Conservation (phyloP, 164 flowering plant genomes). For the Stephania cephalantha region DNA sequence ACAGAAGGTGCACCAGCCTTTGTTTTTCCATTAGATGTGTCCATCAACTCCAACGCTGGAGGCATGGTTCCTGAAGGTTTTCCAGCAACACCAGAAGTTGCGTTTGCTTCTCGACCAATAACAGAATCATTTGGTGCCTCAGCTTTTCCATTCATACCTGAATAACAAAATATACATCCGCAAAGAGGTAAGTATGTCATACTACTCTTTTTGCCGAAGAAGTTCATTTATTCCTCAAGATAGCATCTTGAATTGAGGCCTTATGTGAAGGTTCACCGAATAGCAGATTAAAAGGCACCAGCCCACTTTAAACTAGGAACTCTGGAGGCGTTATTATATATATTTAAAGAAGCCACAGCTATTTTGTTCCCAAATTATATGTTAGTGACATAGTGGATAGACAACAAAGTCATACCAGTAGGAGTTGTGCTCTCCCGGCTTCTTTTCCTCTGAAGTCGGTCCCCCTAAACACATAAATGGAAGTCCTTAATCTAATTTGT, state of each 20-base stretch:
- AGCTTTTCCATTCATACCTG: constrained; percentile 39
- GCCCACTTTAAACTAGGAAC: background rate
- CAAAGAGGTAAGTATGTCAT: background rate
- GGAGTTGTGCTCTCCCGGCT: constrained; percentile 42
- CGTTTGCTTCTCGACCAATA: constrained; percentile 26
- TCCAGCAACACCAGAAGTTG: constrained; percentile 21
- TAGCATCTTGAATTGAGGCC: background rate
- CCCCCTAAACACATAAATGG: constrained; percentile 28
- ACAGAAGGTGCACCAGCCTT: constrained; percentile 25
- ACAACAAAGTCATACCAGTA: constrained; percentile 30
- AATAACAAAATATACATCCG: background rate
- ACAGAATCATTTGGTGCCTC: constrained; percentile 18
- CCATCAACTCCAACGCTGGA: constrained; percentile 39
- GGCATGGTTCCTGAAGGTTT: constrained; percentile 26
- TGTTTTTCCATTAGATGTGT: constrained; percentile 25
- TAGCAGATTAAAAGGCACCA: background rate
- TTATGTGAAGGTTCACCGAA: background rate
- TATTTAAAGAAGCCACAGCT: background rate
- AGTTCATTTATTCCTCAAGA: background rate
- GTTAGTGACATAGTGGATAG: background rate
- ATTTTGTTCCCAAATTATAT: background rate
- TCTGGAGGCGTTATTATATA: background rate
- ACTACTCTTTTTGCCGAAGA: background rate
- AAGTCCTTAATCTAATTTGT: background rate
- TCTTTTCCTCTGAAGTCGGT: constrained; percentile 49